phyloP scores from a whole-genome alignment of 2,329 filamentous ascomycete genomes.

The Camptophora hylomeconis region DNA sequence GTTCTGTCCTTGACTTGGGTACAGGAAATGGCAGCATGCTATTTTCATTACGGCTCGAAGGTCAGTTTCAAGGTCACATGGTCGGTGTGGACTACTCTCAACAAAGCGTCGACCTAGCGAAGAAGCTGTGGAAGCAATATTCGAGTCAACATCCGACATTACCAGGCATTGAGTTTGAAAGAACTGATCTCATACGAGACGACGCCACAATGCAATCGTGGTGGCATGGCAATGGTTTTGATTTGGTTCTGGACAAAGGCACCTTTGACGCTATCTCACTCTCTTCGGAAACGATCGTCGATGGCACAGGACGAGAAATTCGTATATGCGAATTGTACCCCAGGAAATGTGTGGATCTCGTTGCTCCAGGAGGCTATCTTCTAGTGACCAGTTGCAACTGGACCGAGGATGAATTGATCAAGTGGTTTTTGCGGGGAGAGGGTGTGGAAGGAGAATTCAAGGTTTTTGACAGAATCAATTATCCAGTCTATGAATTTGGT shows the following conservation, averaged over 20 bases:
- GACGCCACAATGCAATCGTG: constrained; percentile 19
- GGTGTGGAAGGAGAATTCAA: constrained; percentile 34
- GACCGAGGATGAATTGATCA: constrained; percentile 74
- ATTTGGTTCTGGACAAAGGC: constrained; percentile 92
- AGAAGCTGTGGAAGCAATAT: constrained; percentile 41
- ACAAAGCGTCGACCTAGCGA: constrained; percentile 59
- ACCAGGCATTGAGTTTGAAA: constrained; percentile 48
- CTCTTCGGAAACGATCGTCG: constrained; percentile 22
- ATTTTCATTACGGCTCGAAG: constrained; percentile 59
- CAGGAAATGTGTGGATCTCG: constrained; percentile 51
- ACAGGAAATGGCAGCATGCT: constrained; percentile 89
- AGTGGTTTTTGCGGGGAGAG: constrained; percentile 54
- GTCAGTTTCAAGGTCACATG: constrained; percentile 53
- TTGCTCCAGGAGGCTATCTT: constrained; percentile 59
- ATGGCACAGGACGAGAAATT: constrained; percentile 18
- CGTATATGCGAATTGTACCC: constrained; percentile 65
- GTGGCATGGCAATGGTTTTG: constrained; percentile 49
- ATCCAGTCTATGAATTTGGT: constrained; percentile 79
- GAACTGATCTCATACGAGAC: constrained; percentile 22
- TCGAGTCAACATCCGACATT: constrained; percentile 21
- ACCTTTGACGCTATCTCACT: constrained; percentile 92
- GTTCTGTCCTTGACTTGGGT: constrained; percentile 83
- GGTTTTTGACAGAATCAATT: constrained; percentile 58
- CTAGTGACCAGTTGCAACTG: constrained; percentile 95
- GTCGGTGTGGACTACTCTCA: constrained; percentile 81